Conservation (phyloP, 2,329 filamentous ascomycete genomes). For the Neoascochyta sp. region DNA sequence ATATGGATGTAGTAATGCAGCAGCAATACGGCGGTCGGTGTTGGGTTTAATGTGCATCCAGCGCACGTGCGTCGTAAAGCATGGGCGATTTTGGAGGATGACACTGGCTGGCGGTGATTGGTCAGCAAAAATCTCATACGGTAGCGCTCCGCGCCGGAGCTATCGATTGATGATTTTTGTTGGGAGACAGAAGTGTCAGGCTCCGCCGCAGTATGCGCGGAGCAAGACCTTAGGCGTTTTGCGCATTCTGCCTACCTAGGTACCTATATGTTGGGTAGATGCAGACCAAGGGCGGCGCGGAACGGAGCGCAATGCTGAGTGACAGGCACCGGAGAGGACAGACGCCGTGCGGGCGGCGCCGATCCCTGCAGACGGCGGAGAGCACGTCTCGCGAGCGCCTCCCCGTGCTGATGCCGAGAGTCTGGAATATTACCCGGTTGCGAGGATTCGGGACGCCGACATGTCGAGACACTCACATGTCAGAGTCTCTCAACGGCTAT, state of each 20-base stretch:
- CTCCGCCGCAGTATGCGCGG: neutral
- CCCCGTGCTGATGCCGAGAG: slow-evolving; percentile 7
- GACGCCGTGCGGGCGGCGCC: slow-evolving; percentile 4
- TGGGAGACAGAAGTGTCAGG: neutral
- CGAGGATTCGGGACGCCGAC: slow-evolving; percentile 9
- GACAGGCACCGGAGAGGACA: slow-evolving; percentile 6
- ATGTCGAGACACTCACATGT: slow-evolving; percentile 1
- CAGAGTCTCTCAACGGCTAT: neutral
- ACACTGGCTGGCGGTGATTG: too few relatives aligned
- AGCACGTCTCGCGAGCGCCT: neutral
- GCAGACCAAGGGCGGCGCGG: slow-evolving; percentile 5
- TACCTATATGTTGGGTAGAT: neutral
- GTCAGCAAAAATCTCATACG: too few relatives aligned
- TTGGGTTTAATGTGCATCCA: too few relatives aligned
- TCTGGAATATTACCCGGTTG: slow-evolving; percentile 7
- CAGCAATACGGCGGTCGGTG: too few relatives aligned
- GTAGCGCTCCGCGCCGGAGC: too few relatives aligned
- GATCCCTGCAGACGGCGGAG: slow-evolving; percentile 8
- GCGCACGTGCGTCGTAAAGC: too few relatives aligned
- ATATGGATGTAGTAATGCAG: too few relatives aligned
- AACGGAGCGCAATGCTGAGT: slow-evolving; percentile 10
- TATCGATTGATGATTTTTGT: neutral
- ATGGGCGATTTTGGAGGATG: too few relatives aligned
- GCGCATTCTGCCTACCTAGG: too few relatives aligned
- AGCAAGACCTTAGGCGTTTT: too few relatives aligned